Percentiles rank a stretch among this genome's conserved stretches.
Evolutionary conservation across 306 rosid genomes (phyloP).

Genomic region (Ammopiptanthus mongolicus): DNA sequence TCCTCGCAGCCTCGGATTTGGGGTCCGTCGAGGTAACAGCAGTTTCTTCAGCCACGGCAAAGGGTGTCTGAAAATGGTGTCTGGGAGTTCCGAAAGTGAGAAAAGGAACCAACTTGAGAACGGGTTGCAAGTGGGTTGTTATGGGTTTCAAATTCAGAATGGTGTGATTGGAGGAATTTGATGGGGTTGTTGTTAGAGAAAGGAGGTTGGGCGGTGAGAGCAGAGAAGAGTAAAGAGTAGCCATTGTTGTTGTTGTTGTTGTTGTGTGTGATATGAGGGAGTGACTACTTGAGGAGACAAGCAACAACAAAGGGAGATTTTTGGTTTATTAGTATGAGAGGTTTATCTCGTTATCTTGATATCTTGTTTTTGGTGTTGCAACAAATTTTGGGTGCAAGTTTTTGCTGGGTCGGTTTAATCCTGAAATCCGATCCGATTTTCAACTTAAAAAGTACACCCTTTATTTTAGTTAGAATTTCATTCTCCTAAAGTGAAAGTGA

Average conservation of each 20-base stretch:
- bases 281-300: neutral
- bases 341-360: constrained; percentile 25
- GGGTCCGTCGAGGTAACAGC: constrained; percentile 27
- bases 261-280: neutral
- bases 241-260: constrained; percentile 45
- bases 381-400: neutral
- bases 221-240: constrained; percentile 55
- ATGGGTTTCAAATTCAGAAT: constrained; percentile 2
- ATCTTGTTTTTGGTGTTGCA: neutral
- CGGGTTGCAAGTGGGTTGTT: constrained; percentile 24
- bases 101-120: constrained; percentile 21
- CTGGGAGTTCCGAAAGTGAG: neutral
- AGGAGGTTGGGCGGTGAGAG: constrained; percentile 45
- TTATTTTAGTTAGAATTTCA: no score
- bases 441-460: no score
- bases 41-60: constrained; percentile 57
- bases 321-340: neutral
- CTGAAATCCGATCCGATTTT: no score
- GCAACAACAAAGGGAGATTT: neutral
- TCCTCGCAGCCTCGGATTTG: constrained; percentile 51
- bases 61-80: constrained; percentile 26
- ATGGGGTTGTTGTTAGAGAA: constrained; percentile 20
- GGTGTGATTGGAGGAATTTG: constrained; percentile 26
- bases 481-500: no score
- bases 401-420: neutral